Evolutionary conservation across 1,139 yeast genomes (phyloP).

Genomic region (Petasospora fabianii): DNA sequence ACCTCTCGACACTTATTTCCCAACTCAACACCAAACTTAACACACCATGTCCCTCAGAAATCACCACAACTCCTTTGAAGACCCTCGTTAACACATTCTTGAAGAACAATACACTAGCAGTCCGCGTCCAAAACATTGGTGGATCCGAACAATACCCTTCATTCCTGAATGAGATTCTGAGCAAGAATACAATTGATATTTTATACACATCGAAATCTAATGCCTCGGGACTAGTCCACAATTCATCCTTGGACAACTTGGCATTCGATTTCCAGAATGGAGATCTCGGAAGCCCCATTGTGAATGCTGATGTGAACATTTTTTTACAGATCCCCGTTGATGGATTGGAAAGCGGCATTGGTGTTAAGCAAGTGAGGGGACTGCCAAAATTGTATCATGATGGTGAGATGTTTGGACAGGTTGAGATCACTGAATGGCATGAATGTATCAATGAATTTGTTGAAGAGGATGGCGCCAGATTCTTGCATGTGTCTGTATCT

Average conservation of each 20-base stretch:
- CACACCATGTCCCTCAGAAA: constrained; percentile 21
- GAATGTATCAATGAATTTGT: constrained; percentile 30
- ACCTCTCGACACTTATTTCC: constrained; percentile 14
- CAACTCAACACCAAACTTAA: constrained; percentile 17
- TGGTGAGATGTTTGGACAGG: constrained; percentile 31
- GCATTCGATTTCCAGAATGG: constrained; percentile 30
- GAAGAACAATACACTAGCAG: constrained; percentile 26
- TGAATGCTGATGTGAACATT: constrained; percentile 32
- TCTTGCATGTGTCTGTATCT: constrained; percentile 27
- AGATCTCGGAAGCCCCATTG: constrained; percentile 26
- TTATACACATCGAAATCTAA: constrained; percentile 17
- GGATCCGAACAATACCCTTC: constrained; percentile 18
- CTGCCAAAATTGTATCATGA: constrained; percentile 32
- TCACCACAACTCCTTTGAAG: constrained; percentile 34
- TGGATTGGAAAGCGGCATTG: constrained; percentile 22
- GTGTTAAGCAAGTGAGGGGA: constrained; percentile 32
- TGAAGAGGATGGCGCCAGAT: constrained; percentile 16
- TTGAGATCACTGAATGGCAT: constrained; percentile 36
- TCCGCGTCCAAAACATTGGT: constrained; percentile 26
- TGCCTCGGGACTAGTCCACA: constrained; percentile 27
- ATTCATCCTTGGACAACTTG: constrained; percentile 32
- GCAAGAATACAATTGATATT: constrained; percentile 14
- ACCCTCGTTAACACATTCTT: constrained; percentile 29
- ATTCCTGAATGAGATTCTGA: constrained; percentile 18
- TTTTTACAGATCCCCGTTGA: constrained; percentile 28